These are phyloP conservation scores for Tuctoria greenei DNA, from an alignment of 176 grass and related monocot species.

Conservation along the genomic window DNA sequence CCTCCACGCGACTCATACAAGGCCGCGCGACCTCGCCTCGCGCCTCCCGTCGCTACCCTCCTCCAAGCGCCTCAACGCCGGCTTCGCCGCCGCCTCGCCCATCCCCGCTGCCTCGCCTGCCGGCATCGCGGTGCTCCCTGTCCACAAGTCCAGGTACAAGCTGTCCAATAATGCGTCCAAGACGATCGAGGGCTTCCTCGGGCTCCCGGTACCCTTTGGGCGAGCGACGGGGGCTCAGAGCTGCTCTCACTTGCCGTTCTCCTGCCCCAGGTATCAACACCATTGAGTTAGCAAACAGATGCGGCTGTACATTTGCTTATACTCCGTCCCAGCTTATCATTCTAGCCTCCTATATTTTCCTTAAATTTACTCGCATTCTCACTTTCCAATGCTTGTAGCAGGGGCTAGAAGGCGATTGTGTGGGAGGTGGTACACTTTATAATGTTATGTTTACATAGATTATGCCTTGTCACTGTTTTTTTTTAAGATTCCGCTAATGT, in stretches of 20 bases:
- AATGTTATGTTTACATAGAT: background rate
- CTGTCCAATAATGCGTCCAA: conserved; percentile 75
- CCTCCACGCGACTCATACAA: conserved; percentile 76
- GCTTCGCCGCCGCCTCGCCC: conserved; percentile 49
- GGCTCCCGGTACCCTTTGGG: conserved; percentile 54
- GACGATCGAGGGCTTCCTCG: conserved; percentile 77
- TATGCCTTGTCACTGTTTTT: background rate
- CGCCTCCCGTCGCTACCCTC: conserved; percentile 33
- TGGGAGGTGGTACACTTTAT: background rate
- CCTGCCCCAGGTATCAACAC: conserved; percentile 16
- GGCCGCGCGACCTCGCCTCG: conserved; percentile 44
- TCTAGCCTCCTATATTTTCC: too few relatives aligned
- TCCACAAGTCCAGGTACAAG: conserved; percentile 68
- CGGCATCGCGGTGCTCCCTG: conserved; percentile 44
- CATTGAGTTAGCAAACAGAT: conserved; percentile 34
- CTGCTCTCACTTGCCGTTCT: conserved; percentile 69
- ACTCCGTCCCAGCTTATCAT: too few relatives aligned
- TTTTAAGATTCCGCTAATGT: background rate
- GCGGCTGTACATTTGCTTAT: conserved; percentile 30
- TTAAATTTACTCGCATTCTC: too few relatives aligned
- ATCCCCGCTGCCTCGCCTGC: conserved; percentile 23
- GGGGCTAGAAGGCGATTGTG: background rate
- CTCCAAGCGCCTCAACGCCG: conserved; percentile 57
- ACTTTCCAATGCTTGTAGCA: too few relatives aligned
- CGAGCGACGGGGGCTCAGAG: conserved; percentile 8